Evolutionary conservation across 2,329 filamentous ascomycete species (phyloP), one percentile per base, ranked within the genome.

Genomic region (Fusarium sororula): DNA sequence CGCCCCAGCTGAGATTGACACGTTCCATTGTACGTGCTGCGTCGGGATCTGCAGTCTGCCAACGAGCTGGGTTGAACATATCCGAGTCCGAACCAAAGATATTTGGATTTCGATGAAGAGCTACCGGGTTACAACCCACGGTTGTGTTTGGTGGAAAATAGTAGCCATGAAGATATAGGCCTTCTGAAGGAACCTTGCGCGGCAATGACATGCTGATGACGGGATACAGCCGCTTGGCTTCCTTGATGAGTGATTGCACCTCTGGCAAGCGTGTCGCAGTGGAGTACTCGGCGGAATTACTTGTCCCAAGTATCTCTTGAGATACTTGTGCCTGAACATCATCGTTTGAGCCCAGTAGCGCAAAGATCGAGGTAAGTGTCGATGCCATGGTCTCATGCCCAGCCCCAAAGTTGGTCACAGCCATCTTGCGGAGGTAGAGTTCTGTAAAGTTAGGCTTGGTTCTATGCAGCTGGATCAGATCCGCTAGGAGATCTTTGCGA

Each of bases 331-430:
- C 30, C 47, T 85, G 83, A 1, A 83, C 78, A 0, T 77, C 72
- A 0, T 73, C 44, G 37, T 86, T 81, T 1, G 83, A 82, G 3
- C 82, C 86, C 30, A 89, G 80, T 82, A 87, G 84, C 53, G 85
- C 80, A 53, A 90, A 75, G 28, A 83, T 80, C 7, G 87, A 84
- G 1, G 87, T 88, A 12, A 89, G 75, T 0, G 87, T 87, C 2
- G 87, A 87, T 17, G 86, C 86, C 81, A 88, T 83, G 1, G 87
- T 89, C 73, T 89, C 87, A 66, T 89, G 87, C 0, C 87, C 87
- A 3, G 87, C 87, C 17, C 87, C 87, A 72, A 89, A 89, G 70
- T 89, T 89, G 5, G 87, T 88, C 6, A 88, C 81, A 6, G 85
- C 86, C 81, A 89, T 86, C 35, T 87, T 85, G 6, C 84, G 84